Base-by-base conservation (phyloP, 2,329 filamentous ascomycete genomes). In the Sclerotinia spermophila region DNA sequence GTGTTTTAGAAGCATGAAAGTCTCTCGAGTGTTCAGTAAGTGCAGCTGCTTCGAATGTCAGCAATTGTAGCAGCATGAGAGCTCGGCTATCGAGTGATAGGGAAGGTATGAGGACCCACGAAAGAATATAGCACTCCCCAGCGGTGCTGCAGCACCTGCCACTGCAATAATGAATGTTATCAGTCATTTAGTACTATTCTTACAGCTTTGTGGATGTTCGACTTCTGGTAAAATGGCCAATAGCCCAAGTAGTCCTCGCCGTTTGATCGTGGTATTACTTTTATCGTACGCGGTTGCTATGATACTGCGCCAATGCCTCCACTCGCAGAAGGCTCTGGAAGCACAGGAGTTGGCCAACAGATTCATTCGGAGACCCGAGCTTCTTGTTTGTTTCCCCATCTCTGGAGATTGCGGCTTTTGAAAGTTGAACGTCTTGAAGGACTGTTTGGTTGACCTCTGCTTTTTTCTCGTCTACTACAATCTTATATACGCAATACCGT, bases 81-180 rank as follows among this genome's bases (percentile, higher is more conserved):
- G 11, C 8, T 15, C 5, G 55, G 8, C 19, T 33, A 59, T 59
- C 1, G 19, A 30, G 55, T 21, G 30, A 33, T 24, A 10, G 30
- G 33, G 11, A 35, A 58, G 17, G 42, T 24, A 53, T 21, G n/a
- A 67, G 17, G 45, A 84, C 89, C 81, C 81, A 92, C 91, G 93
- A 75, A 95, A 90, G 71, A 97, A 89, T 69, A 97, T 94, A 2
- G 91, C 87, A 40, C 92, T 94, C 1, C 94, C 94, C 82, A 97
- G 88, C 0, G 94, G 94, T 0, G 91, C 93, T 0, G 88, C 91
- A 21, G 90, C 89, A 2, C 88, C 93, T 3, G 93, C 93, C 24
- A 94, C 78, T 2, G 93, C 91, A 60, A 97, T 87, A 62, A 95
- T 86, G 48, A 88, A 83, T 0, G 94, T 97, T 74, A 97, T 89